phyloP scores from a whole-genome alignment of 495 filamentous ascomycete genomes.

The Xylaria intraflava region DNA sequence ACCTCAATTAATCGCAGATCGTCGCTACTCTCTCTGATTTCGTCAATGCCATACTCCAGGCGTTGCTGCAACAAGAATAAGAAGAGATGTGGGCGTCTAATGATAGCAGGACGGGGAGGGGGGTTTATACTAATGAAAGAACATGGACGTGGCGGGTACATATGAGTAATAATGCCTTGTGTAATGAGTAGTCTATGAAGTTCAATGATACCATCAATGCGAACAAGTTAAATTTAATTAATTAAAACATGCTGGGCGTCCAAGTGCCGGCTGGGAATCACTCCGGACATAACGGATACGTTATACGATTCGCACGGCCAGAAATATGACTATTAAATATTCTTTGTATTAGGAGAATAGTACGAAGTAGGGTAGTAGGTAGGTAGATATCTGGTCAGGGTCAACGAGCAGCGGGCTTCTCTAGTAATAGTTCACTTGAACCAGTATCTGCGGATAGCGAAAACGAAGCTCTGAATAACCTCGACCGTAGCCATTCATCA shows the following conservation, averaged over 20 bases:
- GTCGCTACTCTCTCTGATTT: constrained; percentile 31
- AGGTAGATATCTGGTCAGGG: neutral
- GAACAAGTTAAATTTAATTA: neutral
- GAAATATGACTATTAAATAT: too few relatives aligned
- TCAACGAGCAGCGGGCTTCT: neutral
- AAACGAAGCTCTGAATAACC: constrained; percentile 20
- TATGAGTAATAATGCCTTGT: constrained; percentile 16
- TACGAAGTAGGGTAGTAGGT: neutral
- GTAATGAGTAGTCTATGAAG: constrained; percentile 23
- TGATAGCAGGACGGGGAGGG: neutral
- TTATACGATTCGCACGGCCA: too few relatives aligned
- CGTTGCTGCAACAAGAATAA: constrained; percentile 24
- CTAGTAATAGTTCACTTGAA: neutral
- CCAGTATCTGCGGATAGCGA: neutral
- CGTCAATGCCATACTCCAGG: constrained; percentile 28
- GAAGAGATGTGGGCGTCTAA: neutral
- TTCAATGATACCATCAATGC: constrained; percentile 13
- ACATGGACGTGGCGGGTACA: constrained; percentile 7
- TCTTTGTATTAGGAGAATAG: neutral
- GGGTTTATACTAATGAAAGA: constrained; percentile 11
- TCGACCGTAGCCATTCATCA: constrained; percentile 22
- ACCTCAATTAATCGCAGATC: constrained; percentile 15
- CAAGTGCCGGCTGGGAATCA: neutral
- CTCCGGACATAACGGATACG: neutral
- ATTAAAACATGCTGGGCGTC: too few relatives aligned